These are phyloP conservation scores for Phytophthora palmivora DNA, from an alignment of 352 stramenopile species.

Conservation along the genomic window DNA sequence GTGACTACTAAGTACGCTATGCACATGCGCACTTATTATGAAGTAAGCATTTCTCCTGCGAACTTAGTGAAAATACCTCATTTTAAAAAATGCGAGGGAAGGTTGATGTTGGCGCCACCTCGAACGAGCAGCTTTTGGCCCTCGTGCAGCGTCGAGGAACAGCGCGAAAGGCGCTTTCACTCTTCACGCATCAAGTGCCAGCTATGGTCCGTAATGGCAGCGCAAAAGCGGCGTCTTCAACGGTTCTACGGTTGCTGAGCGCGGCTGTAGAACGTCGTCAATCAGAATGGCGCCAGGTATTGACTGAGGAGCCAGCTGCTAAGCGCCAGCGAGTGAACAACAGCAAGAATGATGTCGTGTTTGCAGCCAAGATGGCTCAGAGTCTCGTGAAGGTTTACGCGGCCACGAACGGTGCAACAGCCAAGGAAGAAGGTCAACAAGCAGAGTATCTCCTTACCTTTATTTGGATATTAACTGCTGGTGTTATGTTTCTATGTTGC, in stretches of 20 bases:
- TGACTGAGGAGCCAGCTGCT: constrained; percentile 13
- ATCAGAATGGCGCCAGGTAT: constrained; percentile 16
- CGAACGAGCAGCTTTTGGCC: constrained; percentile 37
- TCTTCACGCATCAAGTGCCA: constrained; percentile 31
- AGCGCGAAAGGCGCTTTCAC: constrained; percentile 21
- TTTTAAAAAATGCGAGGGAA: constrained; percentile 31
- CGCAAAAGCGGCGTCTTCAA: background rate
- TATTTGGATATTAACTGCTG: background rate
- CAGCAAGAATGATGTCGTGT: constrained; percentile 45
- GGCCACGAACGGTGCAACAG: constrained; percentile 6
- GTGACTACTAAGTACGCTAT: constrained; percentile 19
- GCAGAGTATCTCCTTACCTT: background rate
- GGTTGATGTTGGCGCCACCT: constrained; percentile 9
- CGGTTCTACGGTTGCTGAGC: constrained; percentile 26
- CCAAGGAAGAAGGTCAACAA: constrained; percentile 29
- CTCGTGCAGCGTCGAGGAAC: constrained; percentile 28
- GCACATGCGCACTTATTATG: too few species aligned
- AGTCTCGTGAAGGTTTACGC: constrained; percentile 69
- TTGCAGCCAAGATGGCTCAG: constrained; percentile 68
- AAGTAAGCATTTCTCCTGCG: background rate
- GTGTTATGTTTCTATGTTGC: background rate
- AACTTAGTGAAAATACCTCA: constrained; percentile 6
- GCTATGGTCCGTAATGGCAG: constrained; percentile 10
- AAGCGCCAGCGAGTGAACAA: constrained; percentile 35
- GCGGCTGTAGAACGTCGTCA: constrained; percentile 31